Base-by-base conservation (phyloP, 2,329 filamentous ascomycete genomes). In the Hysterium pulicare region DNA sequence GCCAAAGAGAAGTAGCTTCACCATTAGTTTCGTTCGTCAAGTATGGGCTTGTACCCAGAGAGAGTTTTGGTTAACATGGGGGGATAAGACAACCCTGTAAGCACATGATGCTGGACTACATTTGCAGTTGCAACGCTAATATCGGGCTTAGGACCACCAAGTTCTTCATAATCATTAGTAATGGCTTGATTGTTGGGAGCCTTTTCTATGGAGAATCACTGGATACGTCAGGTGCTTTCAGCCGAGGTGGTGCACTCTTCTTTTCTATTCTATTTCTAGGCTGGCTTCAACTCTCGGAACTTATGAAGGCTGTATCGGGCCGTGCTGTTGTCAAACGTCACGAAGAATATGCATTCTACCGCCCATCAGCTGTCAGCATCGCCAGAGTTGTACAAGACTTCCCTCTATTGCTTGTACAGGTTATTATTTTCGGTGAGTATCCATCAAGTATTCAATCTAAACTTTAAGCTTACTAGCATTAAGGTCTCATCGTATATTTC, bases 301-400 rank as follows among this genome's bases (percentile, higher is more conserved):
- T 20, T 86, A 90, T 66, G 78, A 81, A 55, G 51, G 70, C 61
- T 54, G 31, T 9, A 17, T 22, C 32, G 6, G 30, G 26, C 79
- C 61, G 83, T 84, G 42, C 75, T 90, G 93, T 95, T 54, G 86
- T 95, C 43, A 88, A 95, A 60, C 95, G 95, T 63, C 90, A 95
- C 52, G 68, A 75, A 38, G 79, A 83, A 38, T 95, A 94, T 60
- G 88, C 88, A 10, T 76, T 95, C 17, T 94, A 95, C 58, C 89
- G 91, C 56, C 88, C 90, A 0, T 87, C 83, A 6, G 84, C 88
- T 11, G 89, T 95, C 73, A 86, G 87, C 11, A 72, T 87, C 42
- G 80, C 86, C 0, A 90, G 86, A 1, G 90, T 94, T 82, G 66
- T 95, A 15, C 82, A 79, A 48, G 90, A 95, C 54, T 66, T 93